Conservation (phyloP, 768 basidiomycete genomes). For the Mycena floridula region DNA sequence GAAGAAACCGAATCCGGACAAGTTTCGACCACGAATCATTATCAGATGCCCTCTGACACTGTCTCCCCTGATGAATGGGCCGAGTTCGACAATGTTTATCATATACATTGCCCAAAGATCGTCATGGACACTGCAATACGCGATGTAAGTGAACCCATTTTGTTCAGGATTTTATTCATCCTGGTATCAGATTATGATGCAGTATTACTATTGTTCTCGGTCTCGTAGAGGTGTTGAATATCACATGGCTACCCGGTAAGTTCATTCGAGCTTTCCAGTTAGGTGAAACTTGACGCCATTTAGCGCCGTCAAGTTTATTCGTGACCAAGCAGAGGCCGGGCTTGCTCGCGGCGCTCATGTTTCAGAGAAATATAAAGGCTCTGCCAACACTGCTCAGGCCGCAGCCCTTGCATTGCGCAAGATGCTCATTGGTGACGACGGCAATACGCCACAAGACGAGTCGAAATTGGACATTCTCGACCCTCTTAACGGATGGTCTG, state of each 20-base stretch:
- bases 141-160: constrained; percentile 48
- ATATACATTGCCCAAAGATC: constrained; percentile 81
- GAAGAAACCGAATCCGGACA: constrained; percentile 29
- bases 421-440: constrained; percentile 51
- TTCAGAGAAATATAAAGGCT: constrained; percentile 21
- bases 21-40: constrained; percentile 35
- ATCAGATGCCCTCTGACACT: constrained; percentile 63
- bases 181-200: constrained; percentile 62
- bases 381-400: constrained; percentile 49
- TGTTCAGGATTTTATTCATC: constrained; percentile 10
- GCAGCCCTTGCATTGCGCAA: constrained; percentile 63
- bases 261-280: constrained; percentile 6
- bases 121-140: constrained; percentile 72
- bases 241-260: constrained; percentile 79
- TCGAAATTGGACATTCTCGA: constrained; percentile 26
- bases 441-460: constrained; percentile 27
- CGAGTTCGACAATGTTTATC: constrained; percentile 87
- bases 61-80: constrained; percentile 68
- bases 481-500: constrained; percentile 67
- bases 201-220: constrained; percentile 82
- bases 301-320: constrained; percentile 82
- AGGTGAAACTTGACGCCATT: constrained; percentile 4
- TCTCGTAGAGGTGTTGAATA: constrained; percentile 78
- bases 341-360: constrained; percentile 21
- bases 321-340: constrained; percentile 65